Percentiles rank a stretch among this genome's conserved stretches.
Evolutionary conservation across 805 yeast species (phyloP).

Genomic region (Starmerella bacillaris): DNA sequence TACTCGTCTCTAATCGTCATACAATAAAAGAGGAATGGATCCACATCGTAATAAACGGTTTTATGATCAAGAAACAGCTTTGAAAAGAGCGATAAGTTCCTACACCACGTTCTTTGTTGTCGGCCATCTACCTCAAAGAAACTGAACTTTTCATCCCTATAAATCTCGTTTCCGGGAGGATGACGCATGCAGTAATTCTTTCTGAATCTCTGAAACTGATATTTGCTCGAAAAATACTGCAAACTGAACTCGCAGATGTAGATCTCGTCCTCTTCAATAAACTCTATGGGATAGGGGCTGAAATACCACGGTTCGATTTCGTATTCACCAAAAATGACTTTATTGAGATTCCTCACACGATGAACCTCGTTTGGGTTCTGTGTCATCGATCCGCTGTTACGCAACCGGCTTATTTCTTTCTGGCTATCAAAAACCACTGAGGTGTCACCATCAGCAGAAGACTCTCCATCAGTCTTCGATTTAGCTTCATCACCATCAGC

Average conservation of each 20-base stretch:
- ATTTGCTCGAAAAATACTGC: slow-evolving; percentile 70
- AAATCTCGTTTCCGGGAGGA: slow-evolving; percentile 97
- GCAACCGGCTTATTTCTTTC: slow-evolving; percentile 76
- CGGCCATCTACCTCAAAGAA: slow-evolving; percentile 96
- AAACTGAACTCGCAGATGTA: slow-evolving; percentile 84
- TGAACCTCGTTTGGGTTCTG: slow-evolving; percentile 78
- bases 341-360: slow-evolving; percentile 64
- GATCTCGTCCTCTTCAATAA: slow-evolving; percentile 77
- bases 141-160: slow-evolving; percentile 78
- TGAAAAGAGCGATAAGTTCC: slow-evolving; percentile 77
- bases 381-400: slow-evolving; percentile 96
- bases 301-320: slow-evolving; percentile 98
- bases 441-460: slow-evolving; percentile 37
- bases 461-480: slow-evolving; percentile 14
- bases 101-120: slow-evolving; percentile 91
- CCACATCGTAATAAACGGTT: slow-evolving; percentile 91
- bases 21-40: slow-evolving; percentile 87
- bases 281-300: slow-evolving; percentile 88
- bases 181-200: slow-evolving; percentile 74
- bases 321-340: slow-evolving; percentile 70
- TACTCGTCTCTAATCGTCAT: slow-evolving; percentile 80
- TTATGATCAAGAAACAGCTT: slow-evolving; percentile 89
- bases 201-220: slow-evolving; percentile 85
- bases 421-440: slow-evolving; percentile 80
- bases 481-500: slow-evolving; percentile 11